A percentile compares a stretch with the other conserved stretches of the same genome.
Conservation (phyloP, 2,329 filamentous ascomycete genomes). For the Ceratocystis diversiconidia region DNA sequence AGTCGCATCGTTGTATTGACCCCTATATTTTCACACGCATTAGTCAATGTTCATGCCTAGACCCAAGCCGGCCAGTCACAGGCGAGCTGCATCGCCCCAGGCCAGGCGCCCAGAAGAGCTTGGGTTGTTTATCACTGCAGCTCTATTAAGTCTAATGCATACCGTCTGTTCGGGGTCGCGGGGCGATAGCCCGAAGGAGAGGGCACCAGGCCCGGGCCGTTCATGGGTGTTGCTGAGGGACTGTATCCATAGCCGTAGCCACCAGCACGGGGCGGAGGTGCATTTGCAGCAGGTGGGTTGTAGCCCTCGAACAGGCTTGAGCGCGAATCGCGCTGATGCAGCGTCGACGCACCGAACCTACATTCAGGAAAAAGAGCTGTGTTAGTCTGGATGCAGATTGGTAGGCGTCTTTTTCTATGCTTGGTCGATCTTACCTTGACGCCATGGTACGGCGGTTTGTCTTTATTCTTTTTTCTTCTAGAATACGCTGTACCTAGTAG, state of each 20-base stretch:
- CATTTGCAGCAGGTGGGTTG: constrained; percentile 32
- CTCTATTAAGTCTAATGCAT: constrained; percentile 20
- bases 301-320: constrained; percentile 66
- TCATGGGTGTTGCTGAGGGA: constrained; percentile 18
- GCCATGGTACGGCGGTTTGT: not conserved
- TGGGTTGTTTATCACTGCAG: no score
- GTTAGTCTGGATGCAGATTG: no score
- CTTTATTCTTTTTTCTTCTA: not conserved
- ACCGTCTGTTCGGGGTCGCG: constrained; percentile 60
- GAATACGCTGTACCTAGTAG: not conserved
- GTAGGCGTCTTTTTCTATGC: no score
- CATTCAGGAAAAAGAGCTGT: not conserved
- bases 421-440: constrained; percentile 1
- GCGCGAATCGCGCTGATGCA: constrained; percentile 60
- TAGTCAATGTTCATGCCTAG: not conserved
- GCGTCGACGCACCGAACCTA: constrained; percentile 50
- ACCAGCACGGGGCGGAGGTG: constrained; percentile 28
- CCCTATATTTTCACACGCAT: constrained; percentile 33
- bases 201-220: constrained; percentile 4
- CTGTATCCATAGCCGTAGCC: constrained; percentile 37
- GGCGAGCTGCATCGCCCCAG: no score
- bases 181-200: constrained; percentile 37
- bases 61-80: no score
- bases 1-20: constrained; percentile 85
- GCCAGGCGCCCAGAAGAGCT: no score